Base-by-base conservation (phyloP, 1,284 basidiomycete species). In the Earliella scabrosa region DNA sequence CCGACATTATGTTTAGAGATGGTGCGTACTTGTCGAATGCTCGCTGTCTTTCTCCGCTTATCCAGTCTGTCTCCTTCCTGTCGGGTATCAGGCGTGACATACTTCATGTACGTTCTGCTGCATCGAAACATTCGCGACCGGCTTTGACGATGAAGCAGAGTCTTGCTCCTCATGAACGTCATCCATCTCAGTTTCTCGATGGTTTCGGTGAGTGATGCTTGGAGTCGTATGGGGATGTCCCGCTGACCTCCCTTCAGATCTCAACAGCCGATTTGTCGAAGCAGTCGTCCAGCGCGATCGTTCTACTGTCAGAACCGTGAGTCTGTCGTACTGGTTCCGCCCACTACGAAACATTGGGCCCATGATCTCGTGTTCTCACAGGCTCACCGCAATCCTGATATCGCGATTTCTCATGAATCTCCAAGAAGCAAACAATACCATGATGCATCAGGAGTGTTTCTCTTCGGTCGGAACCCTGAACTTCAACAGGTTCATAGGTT, bases 331-430 rank as follows among this genome's bases (percentile, higher is more conserved):
- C n/a, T n/a, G n/a, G n/a, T n/a, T n/a, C n/a, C n/a, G n/a, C n/a
- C n/a, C n/a, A n/a, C n/a, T n/a, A n/a, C 26, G 6, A n/a, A 16
- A 6, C 8, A 29, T 18, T 8, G 36, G 6, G 1, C 21, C 3
- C 24, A 20, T n/a, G 11, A n/a, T 11, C 4, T 21, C 29, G 29
- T 31, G 29, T 31, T 13, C 29, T 6, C 13, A 6, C 8, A 52
- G 50, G 0, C 45, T 52, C 16, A 52, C 50, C 11, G 41, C 50
- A 2, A 39, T 52, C 11, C 50, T 52, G 18, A 45, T 52, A 23
- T 52, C 50, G 13, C 31, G 50, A 11, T 52, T 45, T 26, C 50
- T 52, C 26, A 45, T 52, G 11, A 43, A 52, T 35, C 50, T 52
- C 10, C 50, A 52, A 23, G 50, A 52, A 8, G 50, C 43, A 11